Evolutionary conservation across 257 asterid genomes (phyloP).

Genomic region (Solanum paucissectum): DNA sequence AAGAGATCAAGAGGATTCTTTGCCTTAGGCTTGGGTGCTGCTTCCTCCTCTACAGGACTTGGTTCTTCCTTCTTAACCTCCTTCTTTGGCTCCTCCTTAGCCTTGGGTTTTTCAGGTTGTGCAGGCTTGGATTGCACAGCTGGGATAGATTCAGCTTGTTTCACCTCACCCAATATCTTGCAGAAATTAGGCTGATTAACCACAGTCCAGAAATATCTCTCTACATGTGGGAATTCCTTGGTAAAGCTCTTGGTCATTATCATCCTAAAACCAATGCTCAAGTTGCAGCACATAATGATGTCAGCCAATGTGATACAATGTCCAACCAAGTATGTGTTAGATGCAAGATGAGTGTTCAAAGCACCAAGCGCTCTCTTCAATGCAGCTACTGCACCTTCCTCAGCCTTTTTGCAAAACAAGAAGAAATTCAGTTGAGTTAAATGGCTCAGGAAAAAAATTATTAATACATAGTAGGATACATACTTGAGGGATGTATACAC

Average conservation of each 20-base stretch:
- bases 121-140: conserved; percentile 65
- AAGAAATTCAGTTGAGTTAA: not conserved
- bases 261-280: conserved; percentile 29
- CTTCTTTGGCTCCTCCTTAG: conserved; percentile 52
- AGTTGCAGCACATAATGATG: conserved; percentile 53
- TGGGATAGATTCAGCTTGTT: conserved; percentile 54
- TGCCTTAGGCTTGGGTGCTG: conserved; percentile 87
- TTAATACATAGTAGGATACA: not conserved
- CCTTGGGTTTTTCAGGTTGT: conserved; percentile 59
- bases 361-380: conserved; percentile 70
- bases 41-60: conserved; percentile 49
- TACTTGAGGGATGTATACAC: conserved; percentile 44
- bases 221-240: conserved; percentile 83
- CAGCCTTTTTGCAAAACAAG: conserved; percentile 31
- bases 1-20: conserved; percentile 90
- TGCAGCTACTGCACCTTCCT: conserved; percentile 54
- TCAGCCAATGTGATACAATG: conserved; percentile 77
- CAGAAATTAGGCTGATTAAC: conserved; percentile 75
- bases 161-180: conserved; percentile 55
- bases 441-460: not conserved
- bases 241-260: conserved; percentile 75
- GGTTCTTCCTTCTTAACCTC: conserved; percentile 48
- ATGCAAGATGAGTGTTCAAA: conserved; percentile 66
- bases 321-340: conserved; percentile 82
- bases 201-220: conserved; percentile 86